These are phyloP conservation scores for Acer saccharum DNA, from an alignment of 345 rosid species.

Conservation along the genomic window DNA sequence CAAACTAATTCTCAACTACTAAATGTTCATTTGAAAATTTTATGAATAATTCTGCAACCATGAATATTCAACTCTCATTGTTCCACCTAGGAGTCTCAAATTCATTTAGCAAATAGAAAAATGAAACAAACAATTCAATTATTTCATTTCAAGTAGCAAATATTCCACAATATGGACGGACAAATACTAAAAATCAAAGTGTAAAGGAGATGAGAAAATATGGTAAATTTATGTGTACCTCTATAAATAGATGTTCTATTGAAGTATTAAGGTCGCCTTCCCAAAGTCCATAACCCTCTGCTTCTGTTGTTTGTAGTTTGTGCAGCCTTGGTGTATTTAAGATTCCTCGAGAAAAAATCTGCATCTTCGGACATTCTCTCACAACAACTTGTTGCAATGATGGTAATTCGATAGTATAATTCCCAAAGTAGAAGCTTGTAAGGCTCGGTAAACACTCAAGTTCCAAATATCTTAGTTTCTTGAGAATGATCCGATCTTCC, in stretches of 20 bases:
- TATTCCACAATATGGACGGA: background rate
- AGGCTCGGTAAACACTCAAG: constrained; percentile 22
- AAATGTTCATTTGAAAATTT: no score
- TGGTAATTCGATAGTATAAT: background rate
- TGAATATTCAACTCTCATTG: no score
- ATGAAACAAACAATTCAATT: background rate
- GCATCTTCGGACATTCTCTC: background rate
- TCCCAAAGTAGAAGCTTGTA: background rate
- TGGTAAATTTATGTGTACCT: background rate
- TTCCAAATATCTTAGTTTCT: constrained; percentile 13
- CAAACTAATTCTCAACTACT: background rate
- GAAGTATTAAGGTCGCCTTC: background rate
- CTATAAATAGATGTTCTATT: background rate
- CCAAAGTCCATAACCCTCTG: background rate
- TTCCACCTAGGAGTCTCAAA: no score
- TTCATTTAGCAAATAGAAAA: background rate
- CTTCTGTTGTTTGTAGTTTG: background rate
- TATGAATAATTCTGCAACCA: no score
- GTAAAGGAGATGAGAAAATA: background rate
- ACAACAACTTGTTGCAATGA: background rate
- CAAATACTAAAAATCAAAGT: no score
- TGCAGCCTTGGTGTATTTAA: background rate
- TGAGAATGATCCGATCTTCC: constrained; percentile 12
- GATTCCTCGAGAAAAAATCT: background rate
- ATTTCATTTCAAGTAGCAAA: background rate